Percentiles rank a stretch among this genome's conserved stretches.
Evolutionary conservation across 805 yeast species (phyloP).

Genomic region (Pichia occidentalis): DNA sequence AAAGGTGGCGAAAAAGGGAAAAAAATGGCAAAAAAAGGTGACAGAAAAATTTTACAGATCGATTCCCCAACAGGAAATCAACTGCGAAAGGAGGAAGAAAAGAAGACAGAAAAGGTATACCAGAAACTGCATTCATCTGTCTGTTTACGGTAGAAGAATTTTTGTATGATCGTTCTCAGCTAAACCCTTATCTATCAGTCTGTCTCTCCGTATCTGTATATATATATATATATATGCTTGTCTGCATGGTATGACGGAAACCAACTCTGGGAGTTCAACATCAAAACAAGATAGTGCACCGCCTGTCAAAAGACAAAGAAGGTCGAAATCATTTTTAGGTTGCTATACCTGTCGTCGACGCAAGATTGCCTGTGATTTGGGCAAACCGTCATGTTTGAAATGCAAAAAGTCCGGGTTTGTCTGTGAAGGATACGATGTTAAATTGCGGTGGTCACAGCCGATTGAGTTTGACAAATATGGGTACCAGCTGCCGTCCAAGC

Average conservation of each 20-base stretch:
- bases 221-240: too few species aligned
- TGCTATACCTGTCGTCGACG: slow-evolving; percentile 83
- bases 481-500: slow-evolving; percentile 29
- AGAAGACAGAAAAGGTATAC: too few species aligned
- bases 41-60: background rate
- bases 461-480: slow-evolving; percentile 44
- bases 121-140: too few species aligned
- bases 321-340: slow-evolving; percentile 75
- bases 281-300: background rate
- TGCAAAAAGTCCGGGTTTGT: slow-evolving; percentile 60
- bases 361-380: slow-evolving; percentile 74
- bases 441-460: slow-evolving; percentile 70
- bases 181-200: too few species aligned
- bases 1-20: too few species aligned
- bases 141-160: too few species aligned
- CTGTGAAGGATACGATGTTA: slow-evolving; percentile 81
- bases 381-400: slow-evolving; percentile 61
- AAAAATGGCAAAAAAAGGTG: background rate
- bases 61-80: background rate
- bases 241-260: background rate
- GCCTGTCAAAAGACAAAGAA: slow-evolving; percentile 18
- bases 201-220: background rate
- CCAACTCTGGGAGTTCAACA: background rate
- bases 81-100: too few species aligned
- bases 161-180: too few species aligned